Evolutionary conservation across 805 yeast species (phyloP), one percentile per base, ranked within the genome.

Genomic region (Starmerella geochares): DNA sequence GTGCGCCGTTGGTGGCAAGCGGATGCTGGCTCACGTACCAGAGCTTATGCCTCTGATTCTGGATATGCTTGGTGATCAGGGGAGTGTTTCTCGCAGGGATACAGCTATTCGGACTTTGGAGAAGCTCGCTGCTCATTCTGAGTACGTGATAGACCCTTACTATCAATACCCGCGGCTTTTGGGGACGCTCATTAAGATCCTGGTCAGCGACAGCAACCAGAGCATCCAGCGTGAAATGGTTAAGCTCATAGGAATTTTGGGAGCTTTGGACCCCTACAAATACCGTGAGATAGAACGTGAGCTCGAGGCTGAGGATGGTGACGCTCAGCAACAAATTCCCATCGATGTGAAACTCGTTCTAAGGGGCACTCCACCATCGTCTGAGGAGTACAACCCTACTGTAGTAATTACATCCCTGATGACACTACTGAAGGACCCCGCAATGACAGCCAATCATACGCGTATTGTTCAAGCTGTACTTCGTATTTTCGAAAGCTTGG

Each of bases 211-310:
- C 60, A 78, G 94, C 0, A 76, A 81, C 2, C 48, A 50, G 3
- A 68, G 76, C 3, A 80, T 86, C 7, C 78, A 92, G 60, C 71
- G 95, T 50, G 97, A 92, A 63, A 83, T 96, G 0, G 95, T 92
- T 1, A 75, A 90, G 55, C 67, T 92, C 21, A 70, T 92, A 50
- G 99, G 99, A 62, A 87, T 88, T 29, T 69, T 92, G 37, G 99
- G 99, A 55, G 98, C 98, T 0, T 70, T 92, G 43, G 98, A 92
- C 66, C 99, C 99, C 1, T 92, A 90, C 63, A 88, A 86, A 62
- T 94, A 87, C 58, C 78, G 95, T 49, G 95, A 86, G 58, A 85
- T 88, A 9, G 97, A 88, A 62, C 80, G 85, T 50, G 73, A 72
- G 1, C 75, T 82, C 0, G 78, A 75, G 41, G 41, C 43, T 5